Conservation (phyloP, 2,329 filamentous ascomycete species). For the Setomelanomma holmii region DNA sequence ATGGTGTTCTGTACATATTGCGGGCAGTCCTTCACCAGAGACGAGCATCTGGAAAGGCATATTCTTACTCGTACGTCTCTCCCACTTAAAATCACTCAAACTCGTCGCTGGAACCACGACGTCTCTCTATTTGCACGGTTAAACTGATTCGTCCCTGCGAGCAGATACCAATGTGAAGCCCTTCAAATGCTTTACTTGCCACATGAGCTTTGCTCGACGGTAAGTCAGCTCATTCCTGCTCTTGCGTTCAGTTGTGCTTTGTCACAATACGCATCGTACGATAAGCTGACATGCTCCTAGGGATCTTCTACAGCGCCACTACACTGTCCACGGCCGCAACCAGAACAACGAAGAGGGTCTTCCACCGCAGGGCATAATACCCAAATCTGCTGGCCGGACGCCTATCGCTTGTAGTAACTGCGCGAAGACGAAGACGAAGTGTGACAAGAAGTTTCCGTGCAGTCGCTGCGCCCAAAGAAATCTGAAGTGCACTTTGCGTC, state of each 20-base stretch:
- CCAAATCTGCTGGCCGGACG: constrained; percentile 59
- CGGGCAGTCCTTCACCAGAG: constrained; percentile 60
- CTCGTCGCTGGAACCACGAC: neutral
- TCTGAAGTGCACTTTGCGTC: constrained; percentile 55
- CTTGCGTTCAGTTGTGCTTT: neutral
- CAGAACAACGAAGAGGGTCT: constrained; percentile 58
- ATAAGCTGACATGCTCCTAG: constrained; percentile 39
- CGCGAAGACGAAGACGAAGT: constrained; percentile 63
- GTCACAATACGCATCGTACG: neutral
- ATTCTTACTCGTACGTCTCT: constrained; percentile 58
- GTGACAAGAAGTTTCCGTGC: constrained; percentile 63
- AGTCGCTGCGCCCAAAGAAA: constrained; percentile 59
- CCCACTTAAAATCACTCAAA: neutral
- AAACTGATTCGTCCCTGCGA: neutral
- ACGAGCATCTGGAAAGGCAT: constrained; percentile 61
- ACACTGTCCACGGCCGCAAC: constrained; percentile 60
- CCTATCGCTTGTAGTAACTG: constrained; percentile 62
- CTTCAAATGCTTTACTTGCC: constrained; percentile 62
- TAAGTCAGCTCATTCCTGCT: constrained; percentile 36
- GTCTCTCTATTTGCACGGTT: neutral
- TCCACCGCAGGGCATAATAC: constrained; percentile 58
- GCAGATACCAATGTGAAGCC: constrained; percentile 63
- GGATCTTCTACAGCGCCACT: constrained; percentile 60
- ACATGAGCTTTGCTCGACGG: constrained; percentile 62
- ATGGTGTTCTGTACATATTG: constrained; percentile 64